These are phyloP conservation scores for Limtongia smithiae DNA, from an alignment of 805 yeast species.

Conservation along the genomic window DNA sequence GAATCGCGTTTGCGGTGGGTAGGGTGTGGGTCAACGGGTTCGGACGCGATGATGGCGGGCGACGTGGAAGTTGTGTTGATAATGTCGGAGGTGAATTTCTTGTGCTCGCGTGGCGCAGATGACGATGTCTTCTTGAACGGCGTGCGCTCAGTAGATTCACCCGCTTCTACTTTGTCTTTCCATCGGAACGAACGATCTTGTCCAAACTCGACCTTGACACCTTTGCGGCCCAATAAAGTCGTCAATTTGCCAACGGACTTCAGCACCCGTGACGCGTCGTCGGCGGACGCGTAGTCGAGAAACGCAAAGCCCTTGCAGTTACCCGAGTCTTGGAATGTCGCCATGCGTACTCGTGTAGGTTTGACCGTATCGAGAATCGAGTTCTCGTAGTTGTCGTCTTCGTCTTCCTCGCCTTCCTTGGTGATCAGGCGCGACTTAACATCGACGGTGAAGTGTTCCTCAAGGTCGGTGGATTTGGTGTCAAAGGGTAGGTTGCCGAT, in stretches of 20 bases:
- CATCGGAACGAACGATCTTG: conserved; percentile 70
- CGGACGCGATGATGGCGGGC: neutral
- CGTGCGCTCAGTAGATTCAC: no score
- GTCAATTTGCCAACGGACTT: conserved; percentile 63
- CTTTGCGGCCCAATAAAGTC: conserved; percentile 64
- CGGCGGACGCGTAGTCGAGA: conserved; percentile 75
- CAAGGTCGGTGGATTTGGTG: conserved; percentile 73
- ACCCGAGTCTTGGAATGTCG: conserved; percentile 94
- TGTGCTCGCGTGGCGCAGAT: neutral
- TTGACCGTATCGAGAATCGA: conserved; percentile 84
- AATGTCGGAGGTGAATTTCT: neutral
- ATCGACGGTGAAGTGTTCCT: conserved; percentile 82
- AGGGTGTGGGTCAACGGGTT: neutral
- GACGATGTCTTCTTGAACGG: no score
- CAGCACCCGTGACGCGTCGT: conserved; percentile 79
- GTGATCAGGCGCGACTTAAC: conserved; percentile 59
- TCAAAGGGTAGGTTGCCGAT: conserved; percentile 93
- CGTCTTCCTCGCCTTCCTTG: conserved; percentile 62
- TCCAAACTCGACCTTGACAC: conserved; percentile 76
- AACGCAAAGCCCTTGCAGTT: conserved; percentile 97
- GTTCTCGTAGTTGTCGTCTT: conserved; percentile 69
- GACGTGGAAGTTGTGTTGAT: neutral
- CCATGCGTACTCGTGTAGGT: conserved; percentile 80
- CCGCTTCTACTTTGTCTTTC: conserved; percentile 33
- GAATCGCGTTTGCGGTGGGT: neutral